Evolutionary conservation across 345 rosid species (phyloP).

Genomic region (Eutrema japonicum): DNA sequence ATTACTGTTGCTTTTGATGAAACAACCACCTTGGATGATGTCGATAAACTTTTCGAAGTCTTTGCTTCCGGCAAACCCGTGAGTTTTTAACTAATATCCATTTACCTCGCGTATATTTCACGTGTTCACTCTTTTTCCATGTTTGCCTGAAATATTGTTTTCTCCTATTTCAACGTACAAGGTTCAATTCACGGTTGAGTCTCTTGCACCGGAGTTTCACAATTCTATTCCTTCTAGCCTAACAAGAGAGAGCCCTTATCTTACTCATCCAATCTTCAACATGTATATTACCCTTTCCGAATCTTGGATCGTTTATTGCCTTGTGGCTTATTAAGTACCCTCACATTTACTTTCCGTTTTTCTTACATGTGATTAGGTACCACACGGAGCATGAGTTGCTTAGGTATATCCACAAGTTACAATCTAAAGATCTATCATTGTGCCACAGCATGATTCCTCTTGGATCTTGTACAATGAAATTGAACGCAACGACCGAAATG

Average conservation of each 20-base stretch:
- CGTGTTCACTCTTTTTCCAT: background rate
- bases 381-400: constrained; percentile 96
- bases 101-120: background rate
- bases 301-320: constrained; percentile 23
- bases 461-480: constrained; percentile 97
- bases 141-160: background rate
- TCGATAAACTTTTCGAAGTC: constrained; percentile 73
- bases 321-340: constrained; percentile 31
- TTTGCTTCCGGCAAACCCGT: constrained; percentile 80
- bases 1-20: constrained; percentile 91
- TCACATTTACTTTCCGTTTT: constrained; percentile 21
- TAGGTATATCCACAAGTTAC: constrained; percentile 72
- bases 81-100: constrained; percentile 41
- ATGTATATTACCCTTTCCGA: constrained; percentile 50
- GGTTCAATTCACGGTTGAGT: constrained; percentile 84
- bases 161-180: background rate
- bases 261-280: constrained; percentile 83
- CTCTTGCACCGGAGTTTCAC: constrained; percentile 81
- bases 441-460: constrained; percentile 99
- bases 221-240: constrained; percentile 69
- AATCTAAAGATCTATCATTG: constrained; percentile 87
- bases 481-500: constrained; percentile 97
- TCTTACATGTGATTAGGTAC: constrained; percentile 51
- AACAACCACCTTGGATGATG: constrained; percentile 92
- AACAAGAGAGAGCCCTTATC: constrained; percentile 72